A percentile compares a stretch with the other conserved stretches of the same genome.
Evolutionary conservation across 192 early-diverging fungal genomes (phyloP).

Genomic region (Entomortierella parvispora): DNA sequence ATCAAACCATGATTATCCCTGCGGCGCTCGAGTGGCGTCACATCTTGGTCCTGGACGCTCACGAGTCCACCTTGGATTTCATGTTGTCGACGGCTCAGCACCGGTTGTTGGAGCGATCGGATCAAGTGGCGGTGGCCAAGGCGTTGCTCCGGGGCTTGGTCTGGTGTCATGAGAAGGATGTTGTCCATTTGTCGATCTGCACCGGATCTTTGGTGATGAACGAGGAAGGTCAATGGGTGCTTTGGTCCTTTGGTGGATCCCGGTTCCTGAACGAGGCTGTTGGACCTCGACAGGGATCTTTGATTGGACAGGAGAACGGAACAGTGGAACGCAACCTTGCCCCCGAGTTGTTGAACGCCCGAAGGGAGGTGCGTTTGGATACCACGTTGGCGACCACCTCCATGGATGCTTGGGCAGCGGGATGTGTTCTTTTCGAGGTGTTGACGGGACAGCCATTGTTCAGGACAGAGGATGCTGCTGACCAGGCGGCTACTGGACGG

Average conservation of each 20-base stretch:
- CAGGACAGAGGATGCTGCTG: conserved; percentile 49
- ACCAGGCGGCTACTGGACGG: conserved; percentile 37
- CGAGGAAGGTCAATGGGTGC: conserved; percentile 46
- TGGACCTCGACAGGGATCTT: conserved; percentile 32
- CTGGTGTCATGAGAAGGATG: conserved; percentile 53
- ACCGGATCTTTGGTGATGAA: conserved; percentile 45
- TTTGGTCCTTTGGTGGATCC: conserved; percentile 51
- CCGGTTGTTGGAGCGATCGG: conserved; percentile 25
- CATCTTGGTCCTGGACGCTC: conserved; percentile 44
- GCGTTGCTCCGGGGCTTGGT: conserved; percentile 40
- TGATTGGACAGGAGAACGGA: conserved; percentile 42
- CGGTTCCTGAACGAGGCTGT: conserved; percentile 52
- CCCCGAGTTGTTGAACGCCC: conserved; percentile 42
- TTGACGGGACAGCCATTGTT: conserved; percentile 44
- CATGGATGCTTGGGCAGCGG: conserved; percentile 52
- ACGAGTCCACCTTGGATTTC: conserved; percentile 46
- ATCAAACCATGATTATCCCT: conserved; percentile 53
- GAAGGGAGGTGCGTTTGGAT: conserved; percentile 18
- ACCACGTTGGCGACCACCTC: conserved; percentile 30
- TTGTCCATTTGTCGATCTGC: conserved; percentile 48
- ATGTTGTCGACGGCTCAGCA: conserved; percentile 18
- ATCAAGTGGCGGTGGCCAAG: conserved; percentile 27
- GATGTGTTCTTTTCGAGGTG: conserved; percentile 50
- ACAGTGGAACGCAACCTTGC: conserved; percentile 38
- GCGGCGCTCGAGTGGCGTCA: conserved; percentile 52